Percentiles rank a stretch among this genome's conserved stretches.
These are phyloP conservation scores for Spiraea crenata DNA, from an alignment of 331 rosid genomes.

Conservation along the genomic window DNA sequence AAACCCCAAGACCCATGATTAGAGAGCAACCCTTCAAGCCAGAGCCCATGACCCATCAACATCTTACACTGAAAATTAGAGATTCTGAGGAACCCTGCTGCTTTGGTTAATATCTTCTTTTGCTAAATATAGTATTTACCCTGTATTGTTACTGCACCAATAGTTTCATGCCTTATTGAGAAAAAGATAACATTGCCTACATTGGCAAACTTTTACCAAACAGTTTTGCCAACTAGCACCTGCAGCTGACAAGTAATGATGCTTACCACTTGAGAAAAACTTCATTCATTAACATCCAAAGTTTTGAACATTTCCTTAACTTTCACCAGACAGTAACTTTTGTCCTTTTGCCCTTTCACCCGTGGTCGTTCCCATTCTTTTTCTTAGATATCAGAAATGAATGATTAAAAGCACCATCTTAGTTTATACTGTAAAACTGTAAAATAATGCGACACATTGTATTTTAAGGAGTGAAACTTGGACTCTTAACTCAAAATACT, in stretches of 20 bases:
- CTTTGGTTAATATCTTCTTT: slow-evolving; percentile 36
- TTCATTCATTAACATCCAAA: slow-evolving; percentile 29
- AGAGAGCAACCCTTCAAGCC: slow-evolving; percentile 48
- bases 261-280: slow-evolving; percentile 37
- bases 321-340: neutral
- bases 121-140: slow-evolving; percentile 34
- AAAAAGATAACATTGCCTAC: slow-evolving; percentile 21
- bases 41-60: slow-evolving; percentile 45
- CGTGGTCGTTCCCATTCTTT: slow-evolving; percentile 3
- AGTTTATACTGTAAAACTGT: neutral
- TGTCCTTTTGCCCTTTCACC: neutral
- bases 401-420: slow-evolving; percentile 8
- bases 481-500: slow-evolving; percentile 12
- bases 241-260: slow-evolving; percentile 50
- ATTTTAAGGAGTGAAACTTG: neutral
- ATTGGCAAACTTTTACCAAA: slow-evolving; percentile 34
- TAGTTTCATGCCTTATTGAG: slow-evolving; percentile 22
- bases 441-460: neutral
- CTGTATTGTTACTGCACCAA: slow-evolving; percentile 33
- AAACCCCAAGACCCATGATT: slow-evolving; percentile 53
- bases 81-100: slow-evolving; percentile 44
- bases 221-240: slow-evolving; percentile 47
- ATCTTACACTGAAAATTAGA: slow-evolving; percentile 61
- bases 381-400: neutral
- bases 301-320: slow-evolving; percentile 9